A percentile compares a stretch with the other conserved stretches of the same genome.
phyloP scores from a whole-genome alignment of 176 grass and related monocot species.

The Rhipidocladum racemiflorum region DNA sequence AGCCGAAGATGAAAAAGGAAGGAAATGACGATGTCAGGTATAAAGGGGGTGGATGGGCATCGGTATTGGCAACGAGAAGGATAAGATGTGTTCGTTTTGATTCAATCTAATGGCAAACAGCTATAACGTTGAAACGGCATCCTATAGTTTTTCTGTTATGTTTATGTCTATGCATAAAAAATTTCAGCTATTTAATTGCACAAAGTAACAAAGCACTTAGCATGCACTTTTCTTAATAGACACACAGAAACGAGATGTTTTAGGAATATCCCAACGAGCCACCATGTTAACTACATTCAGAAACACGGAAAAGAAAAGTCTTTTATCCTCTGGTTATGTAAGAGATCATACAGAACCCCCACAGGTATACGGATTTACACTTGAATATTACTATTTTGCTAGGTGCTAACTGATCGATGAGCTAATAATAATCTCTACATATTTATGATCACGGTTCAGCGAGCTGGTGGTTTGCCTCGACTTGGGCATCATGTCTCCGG shows the following conservation, averaged over 20 bases:
- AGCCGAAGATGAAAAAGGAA: too few relatives aligned
- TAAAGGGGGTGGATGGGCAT: too few relatives aligned
- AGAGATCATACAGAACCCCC: background rate
- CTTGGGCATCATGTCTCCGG: conserved; percentile 33
- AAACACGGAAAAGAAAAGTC: background rate
- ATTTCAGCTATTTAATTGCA: background rate
- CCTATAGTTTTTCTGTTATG: background rate
- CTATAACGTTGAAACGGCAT: too few relatives aligned
- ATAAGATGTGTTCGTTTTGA: too few relatives aligned
- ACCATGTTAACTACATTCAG: background rate
- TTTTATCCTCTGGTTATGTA: background rate
- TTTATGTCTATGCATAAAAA: background rate
- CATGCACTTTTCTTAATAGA: background rate
- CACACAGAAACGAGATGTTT: background rate
- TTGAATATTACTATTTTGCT: conserved; percentile 3
- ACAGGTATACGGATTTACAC: conserved; percentile 32
- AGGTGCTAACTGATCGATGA: background rate
- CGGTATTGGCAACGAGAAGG: too few relatives aligned
- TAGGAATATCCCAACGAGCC: too few relatives aligned
- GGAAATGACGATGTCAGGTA: too few relatives aligned
- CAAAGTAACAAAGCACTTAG: background rate
- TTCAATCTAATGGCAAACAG: too few relatives aligned
- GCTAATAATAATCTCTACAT: conserved; percentile 24
- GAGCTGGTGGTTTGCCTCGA: background rate
- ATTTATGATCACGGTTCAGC: background rate